A percentile compares a stretch with the other conserved stretches of the same genome.
Conservation (phyloP, 2,329 filamentous ascomycete species). For the Lojkania enalia region DNA sequence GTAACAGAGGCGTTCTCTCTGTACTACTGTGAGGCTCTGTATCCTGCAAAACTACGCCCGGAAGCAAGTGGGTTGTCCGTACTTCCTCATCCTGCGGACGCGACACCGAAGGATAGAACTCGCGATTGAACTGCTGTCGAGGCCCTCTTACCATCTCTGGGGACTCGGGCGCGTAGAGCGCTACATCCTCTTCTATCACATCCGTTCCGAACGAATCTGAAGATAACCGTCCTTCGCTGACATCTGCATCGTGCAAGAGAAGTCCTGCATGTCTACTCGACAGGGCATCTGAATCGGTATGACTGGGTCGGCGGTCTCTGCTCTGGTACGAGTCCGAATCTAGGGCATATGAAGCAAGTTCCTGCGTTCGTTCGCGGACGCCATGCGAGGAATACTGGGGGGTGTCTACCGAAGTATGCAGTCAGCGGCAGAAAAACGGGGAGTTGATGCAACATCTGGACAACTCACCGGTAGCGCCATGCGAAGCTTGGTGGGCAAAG, state of each 20-base stretch:
- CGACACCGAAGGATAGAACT: constrained; percentile 30
- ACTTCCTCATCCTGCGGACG: constrained; percentile 7
- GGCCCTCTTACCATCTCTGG: constrained; percentile 45
- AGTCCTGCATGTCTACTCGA: constrained; percentile 17
- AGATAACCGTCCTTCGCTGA: constrained; percentile 29
- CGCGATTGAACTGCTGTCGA: constrained; percentile 18
- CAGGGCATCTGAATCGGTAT: constrained; percentile 27
- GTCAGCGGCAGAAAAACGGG: not conserved
- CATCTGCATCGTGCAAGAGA: constrained; percentile 18
- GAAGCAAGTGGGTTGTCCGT: constrained; percentile 8
- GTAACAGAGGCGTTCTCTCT: constrained; percentile 45
- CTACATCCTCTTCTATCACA: constrained; percentile 60
- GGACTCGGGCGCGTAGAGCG: constrained; percentile 57
- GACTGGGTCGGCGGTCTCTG: constrained; percentile 28
- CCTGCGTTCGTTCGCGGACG: constrained; percentile 83
- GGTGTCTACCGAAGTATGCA: constrained; percentile 57
- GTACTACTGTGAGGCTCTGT: constrained; percentile 17
- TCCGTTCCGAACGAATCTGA: constrained; percentile 49
- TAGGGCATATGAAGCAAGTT: constrained; percentile 81
- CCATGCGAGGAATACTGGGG: constrained; percentile 73
- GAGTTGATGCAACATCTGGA: not conserved
- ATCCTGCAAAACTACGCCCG: constrained; percentile 34
- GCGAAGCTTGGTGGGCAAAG: constrained; percentile 68
- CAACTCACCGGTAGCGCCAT: constrained; percentile 60
- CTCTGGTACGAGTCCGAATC: constrained; percentile 39